A percentile compares a stretch with the other conserved stretches of the same genome.
Evolutionary conservation across 2,329 filamentous ascomycete genomes (phyloP).

Genomic region (Conoideocrella luteorostrata): DNA sequence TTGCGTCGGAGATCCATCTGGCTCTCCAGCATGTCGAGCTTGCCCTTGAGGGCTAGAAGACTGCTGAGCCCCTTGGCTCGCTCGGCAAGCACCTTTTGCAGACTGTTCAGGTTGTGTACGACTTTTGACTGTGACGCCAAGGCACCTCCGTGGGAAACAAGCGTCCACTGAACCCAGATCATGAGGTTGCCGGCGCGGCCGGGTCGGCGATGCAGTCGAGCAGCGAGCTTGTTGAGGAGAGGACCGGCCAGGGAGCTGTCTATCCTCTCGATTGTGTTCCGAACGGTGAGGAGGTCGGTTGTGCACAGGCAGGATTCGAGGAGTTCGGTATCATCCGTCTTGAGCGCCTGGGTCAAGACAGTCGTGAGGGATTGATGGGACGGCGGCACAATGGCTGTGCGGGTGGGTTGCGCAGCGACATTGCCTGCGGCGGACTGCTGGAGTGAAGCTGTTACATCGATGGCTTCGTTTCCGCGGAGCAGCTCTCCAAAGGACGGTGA

Average conservation of each 20-base stretch:
- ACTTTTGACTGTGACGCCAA: constrained; percentile 81
- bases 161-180: constrained; percentile 93
- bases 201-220: constrained; percentile 78
- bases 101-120: constrained; percentile 65
- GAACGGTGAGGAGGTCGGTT: constrained; percentile 68
- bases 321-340: constrained; percentile 82
- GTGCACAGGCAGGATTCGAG: constrained; percentile 89
- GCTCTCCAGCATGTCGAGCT: constrained; percentile 86
- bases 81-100: constrained; percentile 84
- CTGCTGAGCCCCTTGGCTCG: constrained; percentile 75
- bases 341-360: constrained; percentile 87
- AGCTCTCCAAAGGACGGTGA: constrained; percentile 82
- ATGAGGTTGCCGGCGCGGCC: constrained; percentile 86
- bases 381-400: constrained; percentile 51
- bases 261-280: constrained; percentile 82
- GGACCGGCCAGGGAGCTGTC: constrained; percentile 75
- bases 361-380: constrained; percentile 79
- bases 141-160: constrained; percentile 86
- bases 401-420: constrained; percentile 33
- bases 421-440: constrained; percentile 29
- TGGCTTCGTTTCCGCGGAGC: constrained; percentile 63
- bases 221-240: constrained; percentile 77
- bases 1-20: constrained; percentile 76
- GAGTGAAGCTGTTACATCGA: constrained; percentile 66
- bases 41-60: constrained; percentile 83